phyloP scores from a whole-genome alignment of 768 basidiomycete species.

The Kwoniella heveanensis region DNA sequence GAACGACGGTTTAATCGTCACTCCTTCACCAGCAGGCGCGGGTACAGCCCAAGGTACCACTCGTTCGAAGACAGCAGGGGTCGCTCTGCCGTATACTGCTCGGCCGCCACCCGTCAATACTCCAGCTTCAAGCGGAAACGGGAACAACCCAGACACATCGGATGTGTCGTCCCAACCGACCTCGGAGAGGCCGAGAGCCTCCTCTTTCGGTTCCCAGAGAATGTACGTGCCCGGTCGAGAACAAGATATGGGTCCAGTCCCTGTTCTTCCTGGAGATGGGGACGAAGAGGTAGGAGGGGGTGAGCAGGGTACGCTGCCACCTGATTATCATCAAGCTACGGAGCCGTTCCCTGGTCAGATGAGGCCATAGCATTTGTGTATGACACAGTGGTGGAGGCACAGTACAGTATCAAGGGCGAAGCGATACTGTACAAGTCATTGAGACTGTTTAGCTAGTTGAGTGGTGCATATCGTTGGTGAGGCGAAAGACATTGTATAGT shows the following conservation, averaged over 20 bases:
- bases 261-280: background rate
- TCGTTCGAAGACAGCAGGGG: background rate
- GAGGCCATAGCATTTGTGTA: background rate
- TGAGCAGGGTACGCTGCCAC: conserved; percentile 12
- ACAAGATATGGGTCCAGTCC: conserved; percentile 25
- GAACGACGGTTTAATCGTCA: background rate
- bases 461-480: too few relatives aligned
- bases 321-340: conserved; percentile 30
- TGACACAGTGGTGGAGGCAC: too few relatives aligned
- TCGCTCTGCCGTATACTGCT: conserved; percentile 5
- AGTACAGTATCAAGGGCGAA: too few relatives aligned
- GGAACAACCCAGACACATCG: too few relatives aligned
- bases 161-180: background rate
- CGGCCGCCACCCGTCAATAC: background rate
- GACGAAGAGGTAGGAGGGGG: conserved; percentile 7
- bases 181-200: background rate
- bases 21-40: background rate
- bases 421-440: too few relatives aligned
- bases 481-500: too few relatives aligned
- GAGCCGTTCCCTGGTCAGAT: conserved; percentile 26
- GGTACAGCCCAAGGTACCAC: background rate
- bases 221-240: conserved; percentile 26
- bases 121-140: too few relatives aligned
- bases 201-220: conserved; percentile 3
- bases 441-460: too few relatives aligned